Base-by-base conservation (phyloP, 139 green algal genomes). In the Chlamydomonas schloesseri region DNA sequence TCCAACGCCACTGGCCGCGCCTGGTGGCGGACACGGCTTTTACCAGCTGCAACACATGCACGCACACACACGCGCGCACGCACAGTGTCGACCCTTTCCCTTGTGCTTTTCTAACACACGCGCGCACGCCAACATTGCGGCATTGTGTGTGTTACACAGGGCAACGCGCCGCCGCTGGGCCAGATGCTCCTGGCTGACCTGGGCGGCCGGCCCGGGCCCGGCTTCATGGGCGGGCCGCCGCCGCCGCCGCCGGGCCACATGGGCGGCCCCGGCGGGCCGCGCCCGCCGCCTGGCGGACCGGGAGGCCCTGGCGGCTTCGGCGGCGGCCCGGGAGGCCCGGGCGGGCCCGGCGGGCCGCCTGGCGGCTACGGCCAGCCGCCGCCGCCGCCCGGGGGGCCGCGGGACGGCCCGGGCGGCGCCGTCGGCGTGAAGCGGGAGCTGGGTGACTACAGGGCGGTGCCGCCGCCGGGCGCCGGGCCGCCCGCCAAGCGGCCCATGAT, bases 111-210 rank as follows among this genome's bases (percentile, higher is more conserved):
- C n/a, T n/a, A n/a, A n/a, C n/a, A n/a, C n/a, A n/a, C n/a, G n/a
- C n/a, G n/a, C n/a, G n/a, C n/a, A n/a, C n/a, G n/a, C n/a, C n/a
- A n/a, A n/a, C n/a, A n/a, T n/a, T n/a, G n/a, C n/a, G n/a, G n/a
- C n/a, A n/a, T n/a, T n/a, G n/a, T n/a, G n/a, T n/a, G n/a, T n/a
- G n/a, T n/a, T n/a, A n/a, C n/a, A 26, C 64, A 84, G 78, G 78
- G 78, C n/a, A 84, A 84, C 64, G 78, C 78, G n/a, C 78, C 78
- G 20, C 64, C 42, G 21, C 78, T 84, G 64, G 26, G 29, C 64
- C 78, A 84, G 42, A 75, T 84, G 78, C 42, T 84, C 29, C 0
- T 84, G 18, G 33, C 15, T 2, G 78, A 74, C 33, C 76, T 60
- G 24, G n/a, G n/a, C 29, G 24, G 36, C 9, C 73, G 23, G 75